Percentiles rank a stretch among this genome's conserved stretches.
phyloP scores from a whole-genome alignment of 75 land plant species.

The Larix kaempferi region DNA sequence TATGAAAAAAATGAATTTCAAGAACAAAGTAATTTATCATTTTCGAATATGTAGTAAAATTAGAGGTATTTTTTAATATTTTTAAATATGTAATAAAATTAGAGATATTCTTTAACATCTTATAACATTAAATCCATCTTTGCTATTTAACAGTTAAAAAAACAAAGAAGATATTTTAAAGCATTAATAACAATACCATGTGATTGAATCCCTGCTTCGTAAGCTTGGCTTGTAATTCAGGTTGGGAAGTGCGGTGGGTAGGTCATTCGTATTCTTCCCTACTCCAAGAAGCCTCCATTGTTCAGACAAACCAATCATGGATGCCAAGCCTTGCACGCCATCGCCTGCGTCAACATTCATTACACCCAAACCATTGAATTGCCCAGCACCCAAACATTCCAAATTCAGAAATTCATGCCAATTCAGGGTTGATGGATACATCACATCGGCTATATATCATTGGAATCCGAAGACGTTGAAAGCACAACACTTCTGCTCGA shows the following conservation, averaged over 20 bases:
- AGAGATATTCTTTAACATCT: too few species aligned
- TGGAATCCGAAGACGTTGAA: neutral
- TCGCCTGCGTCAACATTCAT: neutral
- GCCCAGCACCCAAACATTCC: neutral
- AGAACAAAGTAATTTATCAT: too few species aligned
- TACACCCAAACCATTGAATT: neutral
- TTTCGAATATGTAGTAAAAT: too few species aligned
- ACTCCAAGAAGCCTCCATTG: neutral
- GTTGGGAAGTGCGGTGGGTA: neutral
- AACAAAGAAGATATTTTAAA: too few species aligned
- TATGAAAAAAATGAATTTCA: too few species aligned
- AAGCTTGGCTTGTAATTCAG: slow-evolving; percentile 1
- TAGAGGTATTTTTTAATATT: too few species aligned
- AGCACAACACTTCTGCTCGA: neutral
- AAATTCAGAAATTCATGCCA: neutral
- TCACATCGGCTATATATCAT: slow-evolving; percentile 5
- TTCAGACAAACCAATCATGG: neutral
- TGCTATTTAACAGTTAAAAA: too few species aligned
- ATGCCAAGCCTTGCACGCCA: neutral
- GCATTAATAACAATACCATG: neutral
- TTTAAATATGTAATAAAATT: too few species aligned
- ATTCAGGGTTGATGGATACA: neutral
- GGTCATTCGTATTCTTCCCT: neutral
- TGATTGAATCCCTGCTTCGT: neutral
- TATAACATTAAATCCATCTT: too few species aligned